Conservation (phyloP, 106 monocot genomes). For the Allium sativum region DNA sequence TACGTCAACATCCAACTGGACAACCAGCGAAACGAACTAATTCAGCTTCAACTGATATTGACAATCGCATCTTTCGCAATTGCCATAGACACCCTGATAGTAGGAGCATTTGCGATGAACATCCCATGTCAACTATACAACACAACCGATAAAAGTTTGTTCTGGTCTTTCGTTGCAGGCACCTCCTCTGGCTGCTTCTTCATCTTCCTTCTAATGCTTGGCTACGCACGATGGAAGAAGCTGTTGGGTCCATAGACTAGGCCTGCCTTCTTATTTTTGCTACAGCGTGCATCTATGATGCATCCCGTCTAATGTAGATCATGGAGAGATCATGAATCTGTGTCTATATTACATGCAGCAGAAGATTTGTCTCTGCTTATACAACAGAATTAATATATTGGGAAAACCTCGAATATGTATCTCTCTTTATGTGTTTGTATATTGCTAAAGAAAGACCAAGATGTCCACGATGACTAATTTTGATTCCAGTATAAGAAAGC, state of each 20-base stretch:
- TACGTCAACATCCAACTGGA: constrained; percentile 96
- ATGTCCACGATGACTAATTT: too few species aligned
- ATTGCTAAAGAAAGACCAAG: too few species aligned
- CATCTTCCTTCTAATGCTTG: constrained; percentile 52
- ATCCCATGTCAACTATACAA: constrained; percentile 34
- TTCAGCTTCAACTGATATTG: constrained; percentile 72
- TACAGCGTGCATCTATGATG: too few species aligned
- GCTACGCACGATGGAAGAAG: constrained; percentile 84
- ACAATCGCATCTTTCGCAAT: constrained; percentile 66
- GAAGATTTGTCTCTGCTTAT: too few species aligned
- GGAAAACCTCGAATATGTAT: too few species aligned
- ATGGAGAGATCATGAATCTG: too few species aligned
- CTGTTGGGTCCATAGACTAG: constrained; percentile 24
- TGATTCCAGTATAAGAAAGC: too few species aligned
- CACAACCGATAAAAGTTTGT: constrained; percentile 11
- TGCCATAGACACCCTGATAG: constrained; percentile 48
- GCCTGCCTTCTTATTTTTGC: too few species aligned
- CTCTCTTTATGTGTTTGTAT: too few species aligned
- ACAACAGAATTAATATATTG: too few species aligned
- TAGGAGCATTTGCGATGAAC: constrained; percentile 68
- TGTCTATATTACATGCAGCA: too few species aligned
- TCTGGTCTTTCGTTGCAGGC: constrained; percentile 53
- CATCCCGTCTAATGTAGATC: too few species aligned
- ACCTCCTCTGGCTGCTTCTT: constrained; percentile 56
- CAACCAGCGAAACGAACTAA: constrained; percentile 89